Conservation (phyloP, 306 rosid species). For the Cicer judaicum region DNA sequence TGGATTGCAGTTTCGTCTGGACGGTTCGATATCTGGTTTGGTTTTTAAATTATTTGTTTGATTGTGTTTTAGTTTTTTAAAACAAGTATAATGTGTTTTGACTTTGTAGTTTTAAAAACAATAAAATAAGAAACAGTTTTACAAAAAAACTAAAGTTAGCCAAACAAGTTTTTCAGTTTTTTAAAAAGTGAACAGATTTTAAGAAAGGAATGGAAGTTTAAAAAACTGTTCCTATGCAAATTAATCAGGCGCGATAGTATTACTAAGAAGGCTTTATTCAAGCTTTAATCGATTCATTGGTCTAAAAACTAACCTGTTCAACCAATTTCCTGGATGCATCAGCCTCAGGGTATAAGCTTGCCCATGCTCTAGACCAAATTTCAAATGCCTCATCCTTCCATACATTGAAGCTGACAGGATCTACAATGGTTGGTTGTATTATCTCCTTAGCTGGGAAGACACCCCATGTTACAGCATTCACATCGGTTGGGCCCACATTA, state of each 20-base stretch:
- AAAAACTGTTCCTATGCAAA: background rate
- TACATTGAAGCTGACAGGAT: constrained; percentile 80
- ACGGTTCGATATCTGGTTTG: background rate
- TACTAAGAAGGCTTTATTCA: background rate
- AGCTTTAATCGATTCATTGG: background rate
- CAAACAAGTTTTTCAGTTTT: background rate
- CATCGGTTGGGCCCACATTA: constrained; percentile 67
- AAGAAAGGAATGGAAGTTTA: background rate
- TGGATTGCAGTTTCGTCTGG: background rate
- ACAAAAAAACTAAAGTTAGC: background rate
- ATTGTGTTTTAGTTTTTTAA: background rate
- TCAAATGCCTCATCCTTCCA: constrained; percentile 98
- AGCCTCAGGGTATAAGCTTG: constrained; percentile 69
- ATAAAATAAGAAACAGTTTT: background rate
- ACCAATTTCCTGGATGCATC: constrained; percentile 81
- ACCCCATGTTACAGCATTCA: constrained; percentile 99
- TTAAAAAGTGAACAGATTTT: background rate
- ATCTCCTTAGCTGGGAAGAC: constrained; percentile 96
- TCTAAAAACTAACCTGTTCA: constrained; percentile 70
- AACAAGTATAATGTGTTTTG: background rate
- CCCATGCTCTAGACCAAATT: constrained; percentile 97
- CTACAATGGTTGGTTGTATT: constrained; percentile 93
- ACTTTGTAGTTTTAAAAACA: background rate
- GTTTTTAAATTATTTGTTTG: background rate
- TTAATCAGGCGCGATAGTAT: background rate